Evolutionary conservation across 805 yeast species (phyloP).

Genomic region (Metschnikowia reukaufii): DNA sequence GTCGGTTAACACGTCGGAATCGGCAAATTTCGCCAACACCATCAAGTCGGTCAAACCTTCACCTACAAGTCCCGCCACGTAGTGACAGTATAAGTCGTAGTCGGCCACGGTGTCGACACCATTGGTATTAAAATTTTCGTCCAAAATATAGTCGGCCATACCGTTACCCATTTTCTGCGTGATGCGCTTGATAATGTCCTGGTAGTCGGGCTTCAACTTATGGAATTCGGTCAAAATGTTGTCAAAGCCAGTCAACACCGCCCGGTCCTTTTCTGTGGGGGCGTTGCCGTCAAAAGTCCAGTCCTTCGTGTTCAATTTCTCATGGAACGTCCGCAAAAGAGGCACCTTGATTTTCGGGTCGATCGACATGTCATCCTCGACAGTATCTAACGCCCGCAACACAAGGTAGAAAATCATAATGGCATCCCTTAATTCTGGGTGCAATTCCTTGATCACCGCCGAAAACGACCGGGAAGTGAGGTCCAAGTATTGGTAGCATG

Average conservation of each 20-base stretch:
- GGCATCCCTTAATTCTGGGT: constrained; percentile 83
- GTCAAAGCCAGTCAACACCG: constrained; percentile 79
- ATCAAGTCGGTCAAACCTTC: constrained; percentile 88
- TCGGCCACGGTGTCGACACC: constrained; percentile 80
- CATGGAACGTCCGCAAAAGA: constrained; percentile 64
- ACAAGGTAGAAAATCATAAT: constrained; percentile 83
- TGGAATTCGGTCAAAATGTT: constrained; percentile 68
- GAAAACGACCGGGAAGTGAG: constrained; percentile 87
- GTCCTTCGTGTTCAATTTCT: constrained; percentile 58
- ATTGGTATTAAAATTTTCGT: constrained; percentile 71
- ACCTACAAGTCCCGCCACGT: constrained; percentile 97
- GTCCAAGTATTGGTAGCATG: constrained; percentile 68
- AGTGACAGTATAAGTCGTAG: constrained; percentile 89
- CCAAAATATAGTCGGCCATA: constrained; percentile 89
- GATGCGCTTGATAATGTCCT: constrained; percentile 73
- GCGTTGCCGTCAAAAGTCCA: constrained; percentile 82
- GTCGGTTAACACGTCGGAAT: constrained; percentile 46
- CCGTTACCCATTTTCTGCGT: constrained; percentile 92
- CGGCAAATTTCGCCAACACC: constrained; percentile 71
- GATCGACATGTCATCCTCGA: constrained; percentile 94
- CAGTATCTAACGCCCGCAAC: constrained; percentile 88
- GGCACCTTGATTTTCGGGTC: constrained; percentile 72
- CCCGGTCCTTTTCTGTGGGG: constrained; percentile 77
- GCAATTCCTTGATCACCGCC: constrained; percentile 88
- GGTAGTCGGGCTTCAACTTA: constrained; percentile 69